Conservation (phyloP, 208 protist species). For the Trichomonas tenax region DNA sequence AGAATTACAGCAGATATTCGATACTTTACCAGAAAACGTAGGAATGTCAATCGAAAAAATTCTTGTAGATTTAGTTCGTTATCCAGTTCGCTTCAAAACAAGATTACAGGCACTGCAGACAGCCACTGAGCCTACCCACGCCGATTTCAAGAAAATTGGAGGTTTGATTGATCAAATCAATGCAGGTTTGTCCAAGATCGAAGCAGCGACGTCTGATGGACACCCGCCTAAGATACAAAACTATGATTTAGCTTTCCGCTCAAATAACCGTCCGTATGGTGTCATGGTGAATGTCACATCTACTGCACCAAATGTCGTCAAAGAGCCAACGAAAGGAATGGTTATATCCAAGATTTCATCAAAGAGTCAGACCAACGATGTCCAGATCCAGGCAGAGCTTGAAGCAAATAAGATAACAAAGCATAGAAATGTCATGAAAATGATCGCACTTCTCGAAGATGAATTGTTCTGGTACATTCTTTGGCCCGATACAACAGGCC, state of each 20-base stretch:
- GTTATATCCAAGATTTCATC: not conserved
- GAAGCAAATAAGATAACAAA: not conserved
- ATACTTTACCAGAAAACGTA: not conserved
- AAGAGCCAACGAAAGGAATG: not conserved
- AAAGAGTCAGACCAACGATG: not conserved
- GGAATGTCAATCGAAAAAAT: not conserved
- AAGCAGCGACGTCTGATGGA: not conserved
- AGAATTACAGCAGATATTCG: not conserved
- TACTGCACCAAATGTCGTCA: not conserved
- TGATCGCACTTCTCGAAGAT: not conserved
- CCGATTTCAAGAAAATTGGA: not conserved
- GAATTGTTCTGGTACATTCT: not conserved
- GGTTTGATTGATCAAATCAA: not conserved
- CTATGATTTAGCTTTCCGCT: not conserved
- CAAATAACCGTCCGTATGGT: not conserved
- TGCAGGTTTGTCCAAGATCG: not conserved
- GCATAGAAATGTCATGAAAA: not conserved
- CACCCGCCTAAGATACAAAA: not conserved
- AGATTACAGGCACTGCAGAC: not conserved
- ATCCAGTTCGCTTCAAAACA: not conserved
- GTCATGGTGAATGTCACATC: not conserved
- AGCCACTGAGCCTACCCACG: not conserved
- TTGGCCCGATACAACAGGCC: not conserved
- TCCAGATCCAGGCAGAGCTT: not conserved
- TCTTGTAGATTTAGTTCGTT: not conserved